Base-by-base conservation (phyloP, 2,329 filamentous ascomycete species). In the Stenocarpella maydis region DNA sequence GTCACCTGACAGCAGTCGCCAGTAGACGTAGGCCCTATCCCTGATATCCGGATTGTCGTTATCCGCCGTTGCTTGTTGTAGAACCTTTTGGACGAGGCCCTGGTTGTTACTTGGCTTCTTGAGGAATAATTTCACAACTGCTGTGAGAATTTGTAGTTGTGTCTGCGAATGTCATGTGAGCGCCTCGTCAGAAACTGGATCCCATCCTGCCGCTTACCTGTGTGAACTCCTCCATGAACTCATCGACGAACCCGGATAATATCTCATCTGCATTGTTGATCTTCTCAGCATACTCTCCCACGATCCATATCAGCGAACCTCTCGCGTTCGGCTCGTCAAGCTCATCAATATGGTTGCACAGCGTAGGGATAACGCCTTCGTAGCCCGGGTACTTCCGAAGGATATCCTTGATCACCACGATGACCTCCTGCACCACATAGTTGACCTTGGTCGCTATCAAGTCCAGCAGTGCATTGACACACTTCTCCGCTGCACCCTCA, bases 371-470 rank as follows among this genome's bases (percentile, higher is more conserved):
- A 74, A 99, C 97, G 34, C 95, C 96, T 82, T 99, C 96, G 76
- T 98, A 99, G 24, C 96, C 96, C 10, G 95, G 95, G 76, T 99
- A 99, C 81, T 97, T 97, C 74, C 96, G 89, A 82, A 99, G 92
- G 71, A 99, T 98, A 74, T 99, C 96, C 83, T 97, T 98, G 84
- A 98, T 97, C 58, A 99, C 96, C n/a, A 99, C 94, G 72, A 98
- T 91, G 0, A 96, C 95, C 82, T 99, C 96, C 80, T 99, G 96
- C 14, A 99, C 96, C 61, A 99, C 96, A 77, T 99, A 99, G 83
- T 98, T 98, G 80, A 98, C 95, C 82, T 98, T 98, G 70, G 94
- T 97, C 72, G 95, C 92, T 78, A 99, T 98, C 55, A 99, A 85
- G 76, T 99, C 96, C 72, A 98, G 86, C 39, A 99, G 85, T 0